Conservation (phyloP, 345 rosid genomes). For the Litchi chinensis region DNA sequence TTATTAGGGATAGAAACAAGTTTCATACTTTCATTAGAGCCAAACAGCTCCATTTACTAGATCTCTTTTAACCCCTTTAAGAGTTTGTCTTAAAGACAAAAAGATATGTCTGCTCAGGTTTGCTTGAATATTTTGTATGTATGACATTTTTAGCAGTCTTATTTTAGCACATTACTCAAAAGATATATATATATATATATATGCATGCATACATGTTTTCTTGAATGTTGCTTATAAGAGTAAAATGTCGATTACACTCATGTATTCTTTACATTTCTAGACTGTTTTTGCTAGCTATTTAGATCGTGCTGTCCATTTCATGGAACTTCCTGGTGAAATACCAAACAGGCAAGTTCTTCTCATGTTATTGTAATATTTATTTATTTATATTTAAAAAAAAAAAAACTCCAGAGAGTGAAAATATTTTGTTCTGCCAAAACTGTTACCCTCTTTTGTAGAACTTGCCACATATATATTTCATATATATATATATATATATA, state of each 20-base stretch:
- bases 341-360: slow-evolving; percentile 78
- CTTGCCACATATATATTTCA: too few relatives aligned
- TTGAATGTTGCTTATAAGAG: background rate
- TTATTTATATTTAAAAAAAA: background rate
- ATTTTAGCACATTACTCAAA: slow-evolving; percentile 6
- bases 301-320: slow-evolving; percentile 96
- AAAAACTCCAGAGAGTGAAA: background rate
- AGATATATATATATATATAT: background rate
- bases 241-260: slow-evolving; percentile 1
- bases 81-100: background rate
- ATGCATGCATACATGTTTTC: background rate
- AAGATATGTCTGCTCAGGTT: background rate
- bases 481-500: too few relatives aligned
- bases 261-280: slow-evolving; percentile 39
- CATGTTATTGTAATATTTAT: background rate
- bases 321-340: slow-evolving; percentile 99
- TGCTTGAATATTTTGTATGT: slow-evolving; percentile 2
- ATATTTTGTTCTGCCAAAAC: slow-evolving; percentile 3
- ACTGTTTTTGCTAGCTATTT: slow-evolving; percentile 84
- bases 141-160: background rate
- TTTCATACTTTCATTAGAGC: background rate
- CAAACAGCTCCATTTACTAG: slow-evolving; percentile 3
- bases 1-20: background rate
- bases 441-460: background rate
- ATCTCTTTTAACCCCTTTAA: background rate